Base-by-base conservation (phyloP, 768 basidiomycete genomes). In the Rhodotorula graminis region DNA sequence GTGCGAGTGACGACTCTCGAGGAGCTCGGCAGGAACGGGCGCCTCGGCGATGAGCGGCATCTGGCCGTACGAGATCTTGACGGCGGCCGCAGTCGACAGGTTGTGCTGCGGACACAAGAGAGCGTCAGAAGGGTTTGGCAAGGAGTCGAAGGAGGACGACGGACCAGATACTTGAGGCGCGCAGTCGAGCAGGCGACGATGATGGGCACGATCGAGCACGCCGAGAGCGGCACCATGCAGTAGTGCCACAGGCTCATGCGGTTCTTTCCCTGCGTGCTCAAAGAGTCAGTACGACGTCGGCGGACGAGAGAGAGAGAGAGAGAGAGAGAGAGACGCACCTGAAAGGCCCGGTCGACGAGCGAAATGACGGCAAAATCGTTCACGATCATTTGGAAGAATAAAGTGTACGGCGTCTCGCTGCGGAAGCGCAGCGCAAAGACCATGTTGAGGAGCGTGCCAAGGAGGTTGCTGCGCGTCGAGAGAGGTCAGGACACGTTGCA, bases 331-430 rank as follows among this genome's bases (percentile, higher is more conserved):
- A n/a, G n/a, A n/a, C n/a, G n/a, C n/a, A n/a, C n/a, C n/a, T 59
- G 57, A 57, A 55, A 21, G 16, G 6, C 27, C 16, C 61, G 65
- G 52, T 72, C 31, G 50, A 67, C 9, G 19, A 64, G 52, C 10
- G 61, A 57, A 15, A 67, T 11, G 56, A 64, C 47, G 2, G 61
- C 56, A 0, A 40, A 66, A 12, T 67, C 61, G 7, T 53, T 50
- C 19, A 46, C 49, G 25, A 67, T 42, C 25, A 72, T 29, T 33
- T 67, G 65, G 27, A 72, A 64, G 27, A 31, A 40, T 16, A n/a
- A 1, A n/a, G 31, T 67, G 62, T 64, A 72, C 3, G 71, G 66
- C 7, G 71, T 60, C 47, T 72, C 71, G 7, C 50, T 9, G 2
- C 44, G 42, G 25, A 63, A 72, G 42, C 50, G n/a, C 15, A 64